A percentile compares a stretch with the other conserved stretches of the same genome.
Conservation (phyloP, 352 stramenopile genomes). For the Aphanomyces stellatus region DNA sequence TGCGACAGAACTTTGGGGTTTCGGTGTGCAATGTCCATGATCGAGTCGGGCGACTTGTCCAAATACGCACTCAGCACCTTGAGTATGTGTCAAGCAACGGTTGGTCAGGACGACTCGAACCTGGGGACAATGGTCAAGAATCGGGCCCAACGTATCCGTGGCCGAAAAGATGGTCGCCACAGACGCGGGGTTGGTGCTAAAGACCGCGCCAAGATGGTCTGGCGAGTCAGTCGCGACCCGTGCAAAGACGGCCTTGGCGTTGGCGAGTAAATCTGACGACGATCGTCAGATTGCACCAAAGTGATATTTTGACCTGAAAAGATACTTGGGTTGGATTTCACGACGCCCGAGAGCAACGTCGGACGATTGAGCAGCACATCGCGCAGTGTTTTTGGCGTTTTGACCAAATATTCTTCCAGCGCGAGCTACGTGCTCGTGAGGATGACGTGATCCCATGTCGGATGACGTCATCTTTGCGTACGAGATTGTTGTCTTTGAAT, state of each 20-base stretch:
- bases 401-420: constrained; percentile 60
- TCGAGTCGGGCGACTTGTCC: constrained; percentile 51
- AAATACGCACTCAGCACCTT: constrained; percentile 48
- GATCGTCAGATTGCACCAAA: background rate
- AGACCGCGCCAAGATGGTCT: constrained; percentile 7
- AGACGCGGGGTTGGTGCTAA: background rate
- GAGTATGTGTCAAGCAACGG: background rate
- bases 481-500: constrained; percentile 41
- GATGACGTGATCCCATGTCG: too few relatives aligned
- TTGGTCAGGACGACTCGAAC: background rate
- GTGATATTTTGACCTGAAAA: constrained; percentile 30
- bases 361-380: constrained; percentile 54
- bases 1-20: constrained; percentile 47
- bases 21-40: constrained; percentile 58
- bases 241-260: constrained; percentile 10
- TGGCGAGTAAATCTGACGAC: background rate
- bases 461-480: too few relatives aligned
- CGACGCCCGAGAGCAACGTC: constrained; percentile 31
- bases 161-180: background rate
- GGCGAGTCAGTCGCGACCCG: constrained; percentile 8
- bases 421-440: constrained; percentile 38
- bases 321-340: constrained; percentile 48
- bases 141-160: background rate
- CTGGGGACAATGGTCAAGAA: constrained; percentile 9
- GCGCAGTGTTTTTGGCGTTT: constrained; percentile 44